phyloP scores from a whole-genome alignment of 768 basidiomycete species.

The Austroboletus eburneus region DNA sequence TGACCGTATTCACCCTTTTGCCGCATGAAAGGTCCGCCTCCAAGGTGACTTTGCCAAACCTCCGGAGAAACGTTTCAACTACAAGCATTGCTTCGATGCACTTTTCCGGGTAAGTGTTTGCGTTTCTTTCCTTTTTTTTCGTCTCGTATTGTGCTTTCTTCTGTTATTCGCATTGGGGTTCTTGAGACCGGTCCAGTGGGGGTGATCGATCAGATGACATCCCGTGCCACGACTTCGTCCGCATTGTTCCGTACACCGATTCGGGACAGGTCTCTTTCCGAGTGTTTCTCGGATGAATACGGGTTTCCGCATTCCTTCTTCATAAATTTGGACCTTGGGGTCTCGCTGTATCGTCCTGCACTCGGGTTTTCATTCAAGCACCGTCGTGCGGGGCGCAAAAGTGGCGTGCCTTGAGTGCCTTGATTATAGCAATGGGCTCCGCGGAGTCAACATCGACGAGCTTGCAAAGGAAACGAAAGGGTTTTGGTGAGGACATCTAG shows the following conservation, averaged over 20 bases:
- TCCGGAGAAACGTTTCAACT: constrained; percentile 83
- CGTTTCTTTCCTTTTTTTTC: not conserved
- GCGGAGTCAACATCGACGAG: not conserved
- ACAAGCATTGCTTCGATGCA: constrained; percentile 87
- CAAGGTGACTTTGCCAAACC: constrained; percentile 91
- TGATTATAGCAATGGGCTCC: not conserved
- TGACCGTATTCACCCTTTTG: constrained; percentile 7
- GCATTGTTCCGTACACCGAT: no score
- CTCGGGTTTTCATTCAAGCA: not conserved
- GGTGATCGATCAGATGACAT: not conserved
- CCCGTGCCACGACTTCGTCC: not conserved
- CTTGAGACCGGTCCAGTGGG: not conserved
- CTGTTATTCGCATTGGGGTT: not conserved
- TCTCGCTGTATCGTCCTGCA: no score
- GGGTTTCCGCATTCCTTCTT: not conserved
- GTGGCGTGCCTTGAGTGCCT: no score
- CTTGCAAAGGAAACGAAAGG: not conserved
- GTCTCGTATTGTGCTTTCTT: not conserved
- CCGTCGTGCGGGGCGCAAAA: not conserved
- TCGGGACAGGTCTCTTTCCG: no score
- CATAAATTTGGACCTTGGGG: no score
- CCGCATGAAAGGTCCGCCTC: constrained; percentile 53
- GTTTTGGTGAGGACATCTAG: not conserved
- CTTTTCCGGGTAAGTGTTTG: constrained; percentile 69
- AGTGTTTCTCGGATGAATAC: not conserved